Conservation (phyloP, 2,329 filamentous ascomycete species). For the Tolypocladium nubicola region DNA sequence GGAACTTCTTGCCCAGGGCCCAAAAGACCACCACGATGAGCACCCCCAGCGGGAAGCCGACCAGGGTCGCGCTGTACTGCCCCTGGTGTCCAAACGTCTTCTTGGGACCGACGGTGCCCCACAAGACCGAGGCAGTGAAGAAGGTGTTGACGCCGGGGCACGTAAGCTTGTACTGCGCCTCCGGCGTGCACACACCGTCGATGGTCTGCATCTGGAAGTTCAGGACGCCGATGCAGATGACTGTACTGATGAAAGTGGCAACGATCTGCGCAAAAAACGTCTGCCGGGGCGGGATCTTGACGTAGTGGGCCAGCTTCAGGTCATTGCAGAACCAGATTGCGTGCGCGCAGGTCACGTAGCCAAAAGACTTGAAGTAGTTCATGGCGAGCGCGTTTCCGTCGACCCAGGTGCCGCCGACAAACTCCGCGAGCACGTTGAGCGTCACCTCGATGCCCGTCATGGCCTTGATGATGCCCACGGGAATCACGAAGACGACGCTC, state of each 20-base stretch:
- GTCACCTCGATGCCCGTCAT: conserved; percentile 42
- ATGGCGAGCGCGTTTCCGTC: conserved; percentile 40
- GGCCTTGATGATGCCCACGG: conserved; percentile 40
- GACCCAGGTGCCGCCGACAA: conserved; percentile 40
- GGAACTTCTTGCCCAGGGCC: conserved; percentile 26
- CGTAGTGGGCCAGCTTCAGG: conserved; percentile 41
- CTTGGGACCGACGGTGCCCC: conserved; percentile 41
- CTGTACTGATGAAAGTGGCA: conserved; percentile 42
- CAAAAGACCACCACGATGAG: conserved; percentile 32
- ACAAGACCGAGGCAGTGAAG: conserved; percentile 45
- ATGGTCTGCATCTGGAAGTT: conserved; percentile 40
- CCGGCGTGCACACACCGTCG: conserved; percentile 33
- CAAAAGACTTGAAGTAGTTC: conserved; percentile 45
- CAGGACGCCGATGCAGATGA: conserved; percentile 38
- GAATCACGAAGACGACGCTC: conserved; percentile 39
- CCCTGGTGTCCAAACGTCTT: conserved; percentile 38
- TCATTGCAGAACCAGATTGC: conserved; percentile 40
- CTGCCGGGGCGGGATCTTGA: conserved; percentile 50
- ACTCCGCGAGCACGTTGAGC: conserved; percentile 42
- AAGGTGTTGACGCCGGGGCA: conserved; percentile 44
- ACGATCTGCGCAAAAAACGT: conserved; percentile 49
- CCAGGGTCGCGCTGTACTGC: conserved; percentile 34
- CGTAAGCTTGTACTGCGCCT: conserved; percentile 36
- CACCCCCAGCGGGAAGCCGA: conserved; percentile 40
- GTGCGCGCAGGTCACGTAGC: conserved; percentile 38